These are phyloP conservation scores for Amyloporia xantha DNA, from an alignment of 768 basidiomycete species.

Conservation along the genomic window DNA sequence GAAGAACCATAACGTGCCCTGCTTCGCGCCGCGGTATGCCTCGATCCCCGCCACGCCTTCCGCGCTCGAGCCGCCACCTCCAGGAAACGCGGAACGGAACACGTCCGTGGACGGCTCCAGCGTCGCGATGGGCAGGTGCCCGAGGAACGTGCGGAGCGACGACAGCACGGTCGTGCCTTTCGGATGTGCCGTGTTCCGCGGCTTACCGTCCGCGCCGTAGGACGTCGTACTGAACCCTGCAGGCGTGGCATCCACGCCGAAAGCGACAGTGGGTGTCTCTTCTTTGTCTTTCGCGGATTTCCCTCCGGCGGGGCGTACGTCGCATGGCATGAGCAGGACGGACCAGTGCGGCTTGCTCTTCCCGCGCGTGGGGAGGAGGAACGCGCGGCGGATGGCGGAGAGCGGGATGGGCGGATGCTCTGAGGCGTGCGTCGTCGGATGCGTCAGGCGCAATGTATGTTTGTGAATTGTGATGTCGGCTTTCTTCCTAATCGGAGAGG, in stretches of 20 bases:
- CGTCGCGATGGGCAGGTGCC: conserved; percentile 36
- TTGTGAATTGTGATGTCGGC: conserved; percentile 56
- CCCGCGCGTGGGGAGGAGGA: conserved; percentile 69
- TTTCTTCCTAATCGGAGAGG: conserved; percentile 72
- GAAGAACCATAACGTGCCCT: conserved; percentile 69
- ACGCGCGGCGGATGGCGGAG: conserved; percentile 47
- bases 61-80: not conserved
- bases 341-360: conserved; percentile 72
- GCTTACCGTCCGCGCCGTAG: conserved; percentile 19
- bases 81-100: conserved; percentile 50
- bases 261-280: conserved; percentile 45
- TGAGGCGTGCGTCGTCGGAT: conserved; percentile 40
- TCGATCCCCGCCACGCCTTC: conserved; percentile 45
- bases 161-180: conserved; percentile 53
- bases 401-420: conserved; percentile 46
- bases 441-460: conserved; percentile 43
- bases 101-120: conserved; percentile 42
- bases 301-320: conserved; percentile 34
- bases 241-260: conserved; percentile 59
- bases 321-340: conserved; percentile 52
- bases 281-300: conserved; percentile 22
- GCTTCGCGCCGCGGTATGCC: conserved; percentile 66
- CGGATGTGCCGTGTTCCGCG: conserved; percentile 22
- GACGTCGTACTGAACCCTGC: conserved; percentile 40
- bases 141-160: conserved; percentile 44